These are phyloP conservation scores for Diaporthe citriasiana DNA, from an alignment of 2,329 filamentous ascomycete species.

Conservation along the genomic window DNA sequence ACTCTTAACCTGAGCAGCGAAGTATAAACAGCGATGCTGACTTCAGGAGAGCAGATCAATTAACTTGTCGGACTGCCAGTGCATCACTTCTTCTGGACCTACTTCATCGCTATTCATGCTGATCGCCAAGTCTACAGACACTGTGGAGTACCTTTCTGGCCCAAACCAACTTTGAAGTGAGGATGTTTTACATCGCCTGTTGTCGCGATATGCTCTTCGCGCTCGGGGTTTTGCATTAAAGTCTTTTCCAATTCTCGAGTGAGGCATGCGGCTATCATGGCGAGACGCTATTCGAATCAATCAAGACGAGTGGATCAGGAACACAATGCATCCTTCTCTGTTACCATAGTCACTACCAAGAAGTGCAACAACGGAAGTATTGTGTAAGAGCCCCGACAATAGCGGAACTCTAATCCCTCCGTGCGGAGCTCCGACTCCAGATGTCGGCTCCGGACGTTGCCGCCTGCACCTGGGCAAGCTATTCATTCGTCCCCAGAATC, in stretches of 20 bases:
- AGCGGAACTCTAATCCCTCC: neutral
- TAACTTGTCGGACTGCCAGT: neutral
- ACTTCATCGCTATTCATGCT: neutral
- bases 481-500: neutral
- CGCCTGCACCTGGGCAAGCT: neutral
- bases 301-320: neutral
- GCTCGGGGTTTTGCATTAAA: neutral
- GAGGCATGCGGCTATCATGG: neutral
- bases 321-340: no score
- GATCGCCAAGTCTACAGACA: no score
- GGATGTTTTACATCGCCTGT: neutral
- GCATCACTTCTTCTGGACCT: neutral
- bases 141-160: neutral
- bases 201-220: neutral
- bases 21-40: neutral
- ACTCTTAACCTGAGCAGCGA: neutral
- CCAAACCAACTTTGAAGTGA: neutral
- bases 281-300: neutral
- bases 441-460: conserved; percentile 5
- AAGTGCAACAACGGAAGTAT: no score
- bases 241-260: neutral
- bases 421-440: neutral
- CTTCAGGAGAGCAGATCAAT: neutral
- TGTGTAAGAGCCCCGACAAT: neutral
- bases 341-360: neutral